A percentile compares a stretch with the other conserved stretches of the same genome.
Evolutionary conservation across 208 protist species (phyloP).

Genomic region (Wallacemonas sp.): DNA sequence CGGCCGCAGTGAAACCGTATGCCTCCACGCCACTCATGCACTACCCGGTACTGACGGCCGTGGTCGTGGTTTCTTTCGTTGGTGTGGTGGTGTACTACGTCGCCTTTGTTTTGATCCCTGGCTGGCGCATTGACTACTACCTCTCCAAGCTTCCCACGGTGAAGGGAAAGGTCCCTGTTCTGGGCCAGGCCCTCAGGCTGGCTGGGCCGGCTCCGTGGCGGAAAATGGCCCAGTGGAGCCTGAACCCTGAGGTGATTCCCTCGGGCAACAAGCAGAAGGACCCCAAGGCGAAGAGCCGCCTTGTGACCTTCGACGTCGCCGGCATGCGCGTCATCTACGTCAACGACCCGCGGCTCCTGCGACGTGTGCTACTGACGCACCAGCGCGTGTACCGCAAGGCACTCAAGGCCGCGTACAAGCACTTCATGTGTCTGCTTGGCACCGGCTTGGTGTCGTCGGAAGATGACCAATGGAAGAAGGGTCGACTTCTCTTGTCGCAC

Average conservation of each 20-base stretch:
- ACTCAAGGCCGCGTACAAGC: constrained; percentile 80
- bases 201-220: constrained; percentile 63
- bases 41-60: constrained; percentile 21
- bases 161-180: constrained; percentile 59
- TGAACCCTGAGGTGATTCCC: constrained; percentile 41
- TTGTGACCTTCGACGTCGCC: constrained; percentile 79
- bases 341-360: constrained; percentile 78
- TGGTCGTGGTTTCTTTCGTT: constrained; percentile 26
- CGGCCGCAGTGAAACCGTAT: constrained; percentile 21
- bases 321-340: constrained; percentile 85
- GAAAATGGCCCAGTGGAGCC: constrained; percentile 84
- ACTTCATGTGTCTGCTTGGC: constrained; percentile 90
- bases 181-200: constrained; percentile 80
- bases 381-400: constrained; percentile 89
- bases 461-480: constrained; percentile 87
- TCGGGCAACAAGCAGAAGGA: constrained; percentile 29
- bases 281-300: constrained; percentile 29
- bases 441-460: constrained; percentile 87
- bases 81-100: constrained; percentile 47
- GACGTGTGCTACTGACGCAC: constrained; percentile 83
- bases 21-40: constrained; percentile 15
- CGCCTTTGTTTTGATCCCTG: constrained; percentile 51
- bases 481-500: constrained; percentile 78
- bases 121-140: constrained; percentile 65
- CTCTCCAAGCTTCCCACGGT: constrained; percentile 67